Evolutionary conservation across 2,329 filamentous ascomycete genomes (phyloP), one percentile per base, ranked within the genome.

Genomic region (Fusarium scirpi): DNA sequence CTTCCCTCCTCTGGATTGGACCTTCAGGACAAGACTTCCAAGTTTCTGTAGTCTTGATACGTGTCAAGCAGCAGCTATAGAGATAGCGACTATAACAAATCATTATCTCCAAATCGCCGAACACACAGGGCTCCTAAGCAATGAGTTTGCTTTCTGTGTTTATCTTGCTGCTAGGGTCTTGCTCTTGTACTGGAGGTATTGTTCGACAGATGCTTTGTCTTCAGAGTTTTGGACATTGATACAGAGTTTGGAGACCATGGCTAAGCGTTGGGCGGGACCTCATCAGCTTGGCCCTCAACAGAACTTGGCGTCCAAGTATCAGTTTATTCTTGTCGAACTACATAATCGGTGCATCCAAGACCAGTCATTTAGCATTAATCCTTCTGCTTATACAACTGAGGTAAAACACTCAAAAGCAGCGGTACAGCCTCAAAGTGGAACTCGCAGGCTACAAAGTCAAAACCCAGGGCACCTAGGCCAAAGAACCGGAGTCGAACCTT

Each of bases 41-140:
- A 84, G 79, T 46, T 71, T 76, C 12, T 84, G 78, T 44, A 85
- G 82, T 55, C 82, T 83, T 5, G 84, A 85, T 54, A 85, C 84
- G 0, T 86, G 84, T 63, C 77, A 83, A 40, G 69, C 78, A 1
- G 84, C 84, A 0, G 83, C 83, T 0, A 73, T 79, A 0, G 84
- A 86, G 62, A 85, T 80, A 0, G 77, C 83, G 1, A 81, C 79
- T 2, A 86, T 86, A 54, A 79, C 80, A 1, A 72, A 79, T 9
- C 83, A 85, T 57, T 86, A 84, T 63, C 74, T 85, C 2, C 76
- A 80, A 27, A 76, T 81, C 69, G 77, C 79, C 2, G 69, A 76
- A 3, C 30, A 40, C 6, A 56, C 58, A 13, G 57, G 54, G 6
- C 65, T 59, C 4, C 18, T 70, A 6, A 69, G 58, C 2, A 60